These are phyloP conservation scores for Teratosphaeriaceae sp. DNA, from an alignment of 2,329 filamentous ascomycete genomes.

Conservation along the genomic window DNA sequence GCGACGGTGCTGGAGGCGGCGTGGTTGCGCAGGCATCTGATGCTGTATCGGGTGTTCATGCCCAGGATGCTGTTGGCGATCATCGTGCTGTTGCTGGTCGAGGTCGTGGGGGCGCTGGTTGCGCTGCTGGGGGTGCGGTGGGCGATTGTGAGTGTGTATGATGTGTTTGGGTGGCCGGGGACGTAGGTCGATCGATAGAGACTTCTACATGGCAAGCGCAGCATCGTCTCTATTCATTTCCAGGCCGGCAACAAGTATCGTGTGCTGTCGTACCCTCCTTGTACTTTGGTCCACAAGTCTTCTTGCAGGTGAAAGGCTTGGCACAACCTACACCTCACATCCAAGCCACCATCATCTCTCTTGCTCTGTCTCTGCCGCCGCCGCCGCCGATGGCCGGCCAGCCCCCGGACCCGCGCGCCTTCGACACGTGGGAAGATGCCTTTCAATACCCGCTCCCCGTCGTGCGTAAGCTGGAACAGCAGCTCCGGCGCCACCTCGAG, in stretches of 20 bases:
- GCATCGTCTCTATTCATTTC: no score
- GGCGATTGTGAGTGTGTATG: conserved; percentile 71
- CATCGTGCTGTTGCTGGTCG: conserved; percentile 64
- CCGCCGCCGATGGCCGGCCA: conserved; percentile 43
- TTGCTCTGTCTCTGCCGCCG: background rate
- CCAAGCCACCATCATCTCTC: background rate
- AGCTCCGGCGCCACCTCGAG: conserved; percentile 55
- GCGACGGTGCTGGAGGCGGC: conserved; percentile 89
- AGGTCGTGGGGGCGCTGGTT: conserved; percentile 64
- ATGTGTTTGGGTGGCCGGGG: conserved; percentile 74
- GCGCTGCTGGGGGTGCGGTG: conserved; percentile 67
- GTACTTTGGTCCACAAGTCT: background rate
- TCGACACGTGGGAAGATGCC: conserved; percentile 60
- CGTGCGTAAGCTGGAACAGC: conserved; percentile 56
- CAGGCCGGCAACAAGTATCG: no score
- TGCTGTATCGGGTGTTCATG: conserved; percentile 92
- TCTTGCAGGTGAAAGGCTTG: background rate
- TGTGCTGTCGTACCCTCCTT: no score
- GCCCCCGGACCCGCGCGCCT: conserved; percentile 49
- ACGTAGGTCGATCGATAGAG: background rate
- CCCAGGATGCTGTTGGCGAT: conserved; percentile 84
- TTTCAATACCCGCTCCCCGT: conserved; percentile 59
- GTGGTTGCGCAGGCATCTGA: conserved; percentile 80
- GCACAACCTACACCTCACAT: conserved; percentile 1
- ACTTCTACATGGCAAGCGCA: background rate